Percentiles rank a stretch among this genome's conserved stretches.
Conservation (phyloP, 177 flowering plant genomes). For the Vitis hybrid region DNA sequence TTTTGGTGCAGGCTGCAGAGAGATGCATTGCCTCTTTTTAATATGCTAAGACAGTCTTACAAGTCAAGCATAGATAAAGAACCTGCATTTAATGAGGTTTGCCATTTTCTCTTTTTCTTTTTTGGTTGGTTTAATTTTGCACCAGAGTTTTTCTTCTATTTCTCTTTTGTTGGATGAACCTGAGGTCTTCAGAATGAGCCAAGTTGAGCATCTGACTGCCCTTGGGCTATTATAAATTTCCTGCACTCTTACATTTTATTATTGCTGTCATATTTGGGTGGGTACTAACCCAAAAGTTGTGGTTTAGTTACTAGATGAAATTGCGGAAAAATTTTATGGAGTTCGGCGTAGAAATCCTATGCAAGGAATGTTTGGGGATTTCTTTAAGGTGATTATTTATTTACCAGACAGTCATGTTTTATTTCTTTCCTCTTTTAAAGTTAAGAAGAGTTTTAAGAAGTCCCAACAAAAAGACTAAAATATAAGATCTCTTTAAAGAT, state of each 20-base stretch:
- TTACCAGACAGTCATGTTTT: no score
- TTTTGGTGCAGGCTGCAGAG: conserved; percentile 70
- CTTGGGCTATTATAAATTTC: no score
- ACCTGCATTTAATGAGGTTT: conserved; percentile 72
- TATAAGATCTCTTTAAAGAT: no score
- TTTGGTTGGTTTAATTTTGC: not conserved
- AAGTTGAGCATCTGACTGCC: no score
- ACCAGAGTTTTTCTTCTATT: not conserved
- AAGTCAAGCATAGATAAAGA: conserved; percentile 76
- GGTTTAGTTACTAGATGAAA: conserved; percentile 77
- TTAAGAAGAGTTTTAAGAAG: no score
- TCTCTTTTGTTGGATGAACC: not conserved
- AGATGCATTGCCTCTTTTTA: conserved; percentile 94
- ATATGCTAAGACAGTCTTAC: conserved; percentile 69
- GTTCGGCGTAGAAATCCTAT: conserved; percentile 75
- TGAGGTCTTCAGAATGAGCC: not conserved
- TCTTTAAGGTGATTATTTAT: conserved; percentile 63
- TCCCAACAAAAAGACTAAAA: no score
- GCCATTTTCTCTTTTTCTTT: conserved; percentile 1
- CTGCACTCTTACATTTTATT: no score
- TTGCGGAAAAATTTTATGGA: conserved; percentile 81
- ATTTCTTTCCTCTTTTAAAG: no score
- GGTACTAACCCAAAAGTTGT: conserved; percentile 6
- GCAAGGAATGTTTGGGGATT: conserved; percentile 85
- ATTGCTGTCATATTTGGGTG: not conserved